Evolutionary conservation across 2,329 filamentous ascomycete genomes (phyloP), one percentile per base, ranked within the genome.

Genomic region (Emergomyces orientalis): DNA sequence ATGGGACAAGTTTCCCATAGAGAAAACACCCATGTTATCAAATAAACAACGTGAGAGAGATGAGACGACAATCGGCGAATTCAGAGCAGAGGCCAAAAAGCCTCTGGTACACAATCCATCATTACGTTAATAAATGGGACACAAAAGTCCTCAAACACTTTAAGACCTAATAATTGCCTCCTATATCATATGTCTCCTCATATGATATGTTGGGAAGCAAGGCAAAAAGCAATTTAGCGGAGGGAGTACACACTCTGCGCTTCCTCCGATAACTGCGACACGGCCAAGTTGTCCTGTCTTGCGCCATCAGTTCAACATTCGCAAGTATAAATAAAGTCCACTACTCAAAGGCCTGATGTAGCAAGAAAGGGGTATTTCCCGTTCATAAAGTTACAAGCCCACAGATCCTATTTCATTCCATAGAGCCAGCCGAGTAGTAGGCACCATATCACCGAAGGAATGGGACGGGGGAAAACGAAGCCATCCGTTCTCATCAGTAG

Each of bases 251-350:
- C 75, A 81, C 79, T 97, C 93, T 74, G 93, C 87, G 72, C 91
- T 96, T 49, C 94, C 94, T 60, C 94, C 94, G 67, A 99, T 94
- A 63, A 99, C 94, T 60, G 87, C 94, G 61, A 99, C 86, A 62
- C 94, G 86, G 5, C 94, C 94, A 67, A 96, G 82, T 77, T 97
- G 93, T 64, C 94, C 93, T 96, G 69, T 4, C 63, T 52, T 51
- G 63, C 55, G 59, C 54, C 11, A 61, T 47, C 55, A 45, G 49
- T 62, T 59, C 32, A 41, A 64, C 57, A 30, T 34, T 32, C 64
- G 47, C 52, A 45, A 59, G 13, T n/a, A n/a, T n/a, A 39, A 39
- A 56, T 32, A 22, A 37, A 25, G 9, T 17, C 4, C 5, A n/a
- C n/a, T 17, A 14, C 51, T 54, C 17, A 6, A 54, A 19, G 27